Conservation (phyloP, 768 basidiomycete species). For the Pleurotus citrinopileatus region DNA sequence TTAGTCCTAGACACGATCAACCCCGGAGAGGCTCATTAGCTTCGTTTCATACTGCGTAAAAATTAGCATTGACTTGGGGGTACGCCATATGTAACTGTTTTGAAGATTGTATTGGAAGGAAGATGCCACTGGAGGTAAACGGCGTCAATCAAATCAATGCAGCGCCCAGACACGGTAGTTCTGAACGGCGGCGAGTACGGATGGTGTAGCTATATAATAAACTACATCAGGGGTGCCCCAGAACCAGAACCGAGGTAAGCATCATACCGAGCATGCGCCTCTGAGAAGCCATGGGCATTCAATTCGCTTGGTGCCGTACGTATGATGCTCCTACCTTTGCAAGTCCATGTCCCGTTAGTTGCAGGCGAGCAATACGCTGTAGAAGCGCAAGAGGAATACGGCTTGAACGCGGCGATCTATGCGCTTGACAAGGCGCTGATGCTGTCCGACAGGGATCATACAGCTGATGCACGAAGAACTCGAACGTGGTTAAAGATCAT, state of each 20-base stretch:
- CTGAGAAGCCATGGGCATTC: conserved; percentile 33
- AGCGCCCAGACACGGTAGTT: conserved; percentile 44
- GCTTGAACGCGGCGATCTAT: conserved; percentile 39
- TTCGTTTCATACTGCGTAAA: conserved; percentile 13
- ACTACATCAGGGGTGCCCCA: neutral
- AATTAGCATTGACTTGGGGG: conserved; percentile 34
- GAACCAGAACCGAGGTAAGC: neutral
- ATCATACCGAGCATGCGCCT: conserved; percentile 37
- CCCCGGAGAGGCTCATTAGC: conserved; percentile 21
- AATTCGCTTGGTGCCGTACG: conserved; percentile 2
- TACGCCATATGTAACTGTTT: conserved; percentile 37
- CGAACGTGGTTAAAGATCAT: conserved; percentile 23
- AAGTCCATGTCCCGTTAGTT: conserved; percentile 9
- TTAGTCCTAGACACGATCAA: too few relatives aligned
- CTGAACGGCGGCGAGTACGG: conserved; percentile 39
- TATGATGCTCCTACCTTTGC: conserved; percentile 8
- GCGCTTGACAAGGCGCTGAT: conserved; percentile 37
- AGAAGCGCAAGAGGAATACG: conserved; percentile 45
- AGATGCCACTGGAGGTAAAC: conserved; percentile 54
- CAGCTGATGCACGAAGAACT: conserved; percentile 8
- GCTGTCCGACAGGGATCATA: conserved; percentile 23
- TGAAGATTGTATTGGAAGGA: conserved; percentile 29
- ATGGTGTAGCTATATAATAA: conserved; percentile 34
- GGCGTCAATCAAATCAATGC: conserved; percentile 55
- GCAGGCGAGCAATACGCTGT: conserved; percentile 10